phyloP scores from a whole-genome alignment of 169 alveolate species.

The Plasmodium vivax region DNA sequence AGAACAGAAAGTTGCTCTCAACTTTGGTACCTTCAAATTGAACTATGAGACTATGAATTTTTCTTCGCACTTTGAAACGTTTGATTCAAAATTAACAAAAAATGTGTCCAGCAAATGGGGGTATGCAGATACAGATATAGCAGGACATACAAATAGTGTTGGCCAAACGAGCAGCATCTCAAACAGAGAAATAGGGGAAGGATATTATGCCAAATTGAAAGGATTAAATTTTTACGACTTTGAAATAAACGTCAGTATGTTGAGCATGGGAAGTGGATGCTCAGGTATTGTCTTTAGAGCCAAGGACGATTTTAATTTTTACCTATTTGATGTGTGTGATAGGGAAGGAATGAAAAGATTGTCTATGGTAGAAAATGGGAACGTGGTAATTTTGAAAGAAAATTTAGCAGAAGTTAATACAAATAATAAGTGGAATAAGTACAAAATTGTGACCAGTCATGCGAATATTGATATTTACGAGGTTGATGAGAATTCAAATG shows the following conservation, averaged over 20 bases:
- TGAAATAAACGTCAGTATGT: conserved; percentile 80
- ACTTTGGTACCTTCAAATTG: conserved; percentile 83
- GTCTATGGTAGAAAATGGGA: conserved; percentile 87
- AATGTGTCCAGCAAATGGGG: conserved; percentile 90
- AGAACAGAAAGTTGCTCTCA: conserved; percentile 82
- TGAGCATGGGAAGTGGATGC: conserved; percentile 87
- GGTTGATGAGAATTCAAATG: conserved; percentile 52
- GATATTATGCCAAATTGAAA: conserved; percentile 87
- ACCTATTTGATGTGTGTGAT: conserved; percentile 86
- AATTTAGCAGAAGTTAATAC: conserved; percentile 83
- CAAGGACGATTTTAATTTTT: conserved; percentile 88
- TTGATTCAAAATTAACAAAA: conserved; percentile 84
- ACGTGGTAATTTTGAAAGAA: conserved; percentile 81
- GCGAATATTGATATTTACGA: conserved; percentile 79
- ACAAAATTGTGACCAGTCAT: conserved; percentile 75
- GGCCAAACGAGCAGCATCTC: conserved; percentile 88
- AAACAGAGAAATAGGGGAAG: conserved; percentile 85
- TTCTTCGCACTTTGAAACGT: conserved; percentile 84
- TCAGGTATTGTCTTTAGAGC: conserved; percentile 90
- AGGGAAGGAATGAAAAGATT: conserved; percentile 84
- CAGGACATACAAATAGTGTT: conserved; percentile 83
- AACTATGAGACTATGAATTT: conserved; percentile 86
- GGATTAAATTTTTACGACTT: conserved; percentile 88
- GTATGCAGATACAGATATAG: conserved; percentile 87
- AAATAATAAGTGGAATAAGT: conserved; percentile 84